These are phyloP conservation scores for Alternaria ethzedia DNA, from an alignment of 2,329 filamentous ascomycete genomes.

Conservation along the genomic window DNA sequence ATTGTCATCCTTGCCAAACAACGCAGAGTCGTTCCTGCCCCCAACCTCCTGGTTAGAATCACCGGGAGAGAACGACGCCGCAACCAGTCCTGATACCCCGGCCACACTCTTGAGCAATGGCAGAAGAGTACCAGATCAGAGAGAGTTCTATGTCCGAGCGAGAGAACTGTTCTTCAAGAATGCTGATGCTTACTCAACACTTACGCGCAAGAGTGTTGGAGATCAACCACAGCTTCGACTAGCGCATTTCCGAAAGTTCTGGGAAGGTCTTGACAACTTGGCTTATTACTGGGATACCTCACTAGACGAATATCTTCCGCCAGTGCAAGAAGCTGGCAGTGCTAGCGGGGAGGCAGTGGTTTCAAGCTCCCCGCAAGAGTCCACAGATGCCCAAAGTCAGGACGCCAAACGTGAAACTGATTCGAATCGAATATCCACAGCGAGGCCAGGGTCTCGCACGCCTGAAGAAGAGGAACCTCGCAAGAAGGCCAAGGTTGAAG, in stretches of 20 bases:
- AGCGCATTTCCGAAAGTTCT: conserved; percentile 66
- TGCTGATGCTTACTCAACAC: conserved; percentile 63
- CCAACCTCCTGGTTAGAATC: conserved; percentile 43
- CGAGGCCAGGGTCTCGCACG: conserved; percentile 11
- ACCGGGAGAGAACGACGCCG: conserved; percentile 37
- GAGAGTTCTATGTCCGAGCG: conserved; percentile 56
- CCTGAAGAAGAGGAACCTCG: conserved; percentile 35
- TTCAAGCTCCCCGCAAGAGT: neutral
- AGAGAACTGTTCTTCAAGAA: conserved; percentile 62
- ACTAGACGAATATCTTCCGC: conserved; percentile 61
- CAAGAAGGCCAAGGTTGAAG: conserved; percentile 50
- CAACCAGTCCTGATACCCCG: conserved; percentile 28
- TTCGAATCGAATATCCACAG: conserved; percentile 14
- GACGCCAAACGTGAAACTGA: conserved; percentile 18
- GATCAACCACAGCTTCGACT: conserved; percentile 58
- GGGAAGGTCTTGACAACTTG: conserved; percentile 64
- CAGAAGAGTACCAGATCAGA: conserved; percentile 54
- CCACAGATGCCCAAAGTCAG: conserved; percentile 4
- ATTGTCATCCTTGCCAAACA: conserved; percentile 38
- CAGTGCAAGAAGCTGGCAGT: conserved; percentile 20
- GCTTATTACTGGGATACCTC: conserved; percentile 68
- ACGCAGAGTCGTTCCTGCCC: conserved; percentile 49
- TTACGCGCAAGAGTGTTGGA: conserved; percentile 57
- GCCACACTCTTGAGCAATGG: conserved; percentile 55
- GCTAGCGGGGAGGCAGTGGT: conserved; percentile 1